These are phyloP conservation scores for Apiospora malaysiana DNA, from an alignment of 2,329 filamentous ascomycete genomes.

Conservation along the genomic window DNA sequence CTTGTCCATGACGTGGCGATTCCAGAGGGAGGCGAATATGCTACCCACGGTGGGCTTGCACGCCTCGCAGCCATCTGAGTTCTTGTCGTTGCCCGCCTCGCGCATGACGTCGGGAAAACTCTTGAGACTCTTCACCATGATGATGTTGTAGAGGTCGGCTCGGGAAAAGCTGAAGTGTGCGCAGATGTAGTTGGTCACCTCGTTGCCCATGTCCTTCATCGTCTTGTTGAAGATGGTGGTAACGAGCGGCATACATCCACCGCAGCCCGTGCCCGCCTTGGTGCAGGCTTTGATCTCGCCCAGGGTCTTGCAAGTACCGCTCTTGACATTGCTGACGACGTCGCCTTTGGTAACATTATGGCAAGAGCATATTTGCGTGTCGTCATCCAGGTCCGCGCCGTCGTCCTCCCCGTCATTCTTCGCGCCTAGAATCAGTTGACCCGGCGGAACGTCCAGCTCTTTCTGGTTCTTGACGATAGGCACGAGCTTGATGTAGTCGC, in stretches of 20 bases:
- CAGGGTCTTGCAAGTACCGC: constrained; percentile 80
- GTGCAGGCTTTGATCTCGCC: constrained; percentile 87
- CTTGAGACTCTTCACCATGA: constrained; percentile 79
- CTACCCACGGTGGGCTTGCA: constrained; percentile 85
- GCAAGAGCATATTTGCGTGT: constrained; percentile 90
- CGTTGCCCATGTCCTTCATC: constrained; percentile 83
- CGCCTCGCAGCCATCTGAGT: constrained; percentile 81
- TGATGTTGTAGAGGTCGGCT: constrained; percentile 88
- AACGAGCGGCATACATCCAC: constrained; percentile 87
- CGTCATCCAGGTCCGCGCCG: constrained; percentile 79
- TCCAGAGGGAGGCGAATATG: constrained; percentile 83
- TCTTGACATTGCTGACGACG: constrained; percentile 73
- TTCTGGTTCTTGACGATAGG: constrained; percentile 87
- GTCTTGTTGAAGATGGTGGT: constrained; percentile 90
- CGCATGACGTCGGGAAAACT: constrained; percentile 79
- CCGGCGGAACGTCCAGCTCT: constrained; percentile 75
- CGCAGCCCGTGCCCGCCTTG: constrained; percentile 89
- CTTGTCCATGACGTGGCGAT: constrained; percentile 79
- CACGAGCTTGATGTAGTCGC: constrained; percentile 87
- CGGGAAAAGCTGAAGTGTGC: constrained; percentile 84
- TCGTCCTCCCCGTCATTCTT: constrained; percentile 76
- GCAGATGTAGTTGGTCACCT: constrained; percentile 87
- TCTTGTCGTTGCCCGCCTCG: constrained; percentile 72
- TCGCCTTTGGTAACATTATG: constrained; percentile 92
- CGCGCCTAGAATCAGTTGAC: constrained; percentile 82